Base-by-base conservation (phyloP, 148 eudicot species). In the Nepenthes mirabilis region DNA sequence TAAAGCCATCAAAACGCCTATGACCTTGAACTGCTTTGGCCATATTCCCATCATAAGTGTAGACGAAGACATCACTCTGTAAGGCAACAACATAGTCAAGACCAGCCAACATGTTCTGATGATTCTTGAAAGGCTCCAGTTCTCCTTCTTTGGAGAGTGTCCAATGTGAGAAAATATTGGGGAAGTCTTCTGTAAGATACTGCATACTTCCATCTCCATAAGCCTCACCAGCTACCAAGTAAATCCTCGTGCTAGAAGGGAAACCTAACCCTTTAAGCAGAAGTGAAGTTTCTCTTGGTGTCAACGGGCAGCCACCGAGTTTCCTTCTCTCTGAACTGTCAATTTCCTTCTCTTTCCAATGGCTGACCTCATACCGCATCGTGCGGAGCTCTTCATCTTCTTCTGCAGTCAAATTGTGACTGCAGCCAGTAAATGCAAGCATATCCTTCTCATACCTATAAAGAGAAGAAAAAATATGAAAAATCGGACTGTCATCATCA, bases 401-500 rank as follows among this genome's bases (percentile, higher is more conserved):
- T 68, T 86, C 95, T 12, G 68, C 66, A 14, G 95, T 93, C 79
- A 89, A 72, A 74, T 78, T 82, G 63, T 89, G 96, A 62, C 95
- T 86, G 77, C 99, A 93, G 23, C 99, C 97, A 2, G 99, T 93
- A 71, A 93, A 93, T 68, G 99, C 89, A 59, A 93, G 99, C 99
- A 93, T 93, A 74, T 93, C 99, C 78, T 93, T 93, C 83, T 93
- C 99, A 59, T 93, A 93, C 84, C 99, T 93, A 72, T 57, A 52
- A 59, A 33, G 35, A 43, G 34, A 65, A 43, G 8, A 55, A 59
- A 51, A 36, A 50, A 61, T 36, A 59, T 6, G 33, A 68, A 40
- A 33, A 3, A 52, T 2, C 1, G 33, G 2, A n/a, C 14, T 32
- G 1, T 11, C 14, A 5, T 52, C 14, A 12, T 52, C 32, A 52